Evolutionary conservation across 2,329 filamentous ascomycete genomes (phyloP).

Genomic region (Pestalotiopsis fici): DNA sequence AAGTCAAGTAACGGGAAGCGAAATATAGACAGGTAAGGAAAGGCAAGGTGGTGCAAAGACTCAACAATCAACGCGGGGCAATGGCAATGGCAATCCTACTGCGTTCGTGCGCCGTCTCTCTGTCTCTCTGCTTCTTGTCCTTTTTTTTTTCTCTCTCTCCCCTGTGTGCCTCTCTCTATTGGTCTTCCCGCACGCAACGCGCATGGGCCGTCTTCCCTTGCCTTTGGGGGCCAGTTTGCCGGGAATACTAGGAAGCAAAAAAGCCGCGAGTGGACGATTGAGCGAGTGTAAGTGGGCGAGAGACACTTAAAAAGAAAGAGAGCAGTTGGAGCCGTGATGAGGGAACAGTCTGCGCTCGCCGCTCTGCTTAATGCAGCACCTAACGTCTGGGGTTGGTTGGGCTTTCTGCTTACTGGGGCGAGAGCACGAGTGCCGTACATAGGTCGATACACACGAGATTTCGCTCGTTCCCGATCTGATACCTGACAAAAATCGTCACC

Average conservation of each 20-base stretch:
- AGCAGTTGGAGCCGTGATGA: neutral
- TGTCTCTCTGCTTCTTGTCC: neutral
- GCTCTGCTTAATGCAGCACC: conserved; percentile 11
- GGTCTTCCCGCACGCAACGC: neutral
- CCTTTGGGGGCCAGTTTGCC: neutral
- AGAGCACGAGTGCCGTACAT: too few species aligned
- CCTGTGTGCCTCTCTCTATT: neutral
- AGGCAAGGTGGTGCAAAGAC: neutral
- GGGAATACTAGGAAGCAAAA: neutral
- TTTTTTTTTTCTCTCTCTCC: neutral
- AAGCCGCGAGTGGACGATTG: too few species aligned
- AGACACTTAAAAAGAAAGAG: neutral
- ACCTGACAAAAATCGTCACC: conserved; percentile 1
- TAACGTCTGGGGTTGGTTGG: conserved; percentile 9
- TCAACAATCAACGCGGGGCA: neutral
- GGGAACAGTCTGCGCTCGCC: neutral
- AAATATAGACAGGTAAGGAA: neutral
- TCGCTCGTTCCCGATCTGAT: neutral
- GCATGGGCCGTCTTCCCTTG: neutral
- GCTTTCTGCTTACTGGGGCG: neutral
- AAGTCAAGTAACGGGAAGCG: neutral
- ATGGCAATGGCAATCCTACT: too few species aligned
- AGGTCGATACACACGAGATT: conserved; percentile 1
- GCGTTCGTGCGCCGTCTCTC: too few species aligned
- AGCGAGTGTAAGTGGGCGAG: neutral